Percentiles rank a stretch among this genome's conserved stretches.
Evolutionary conservation across 2,329 filamentous ascomycete genomes (phyloP).

Genomic region (Ceratocystis eucalypticola): DNA sequence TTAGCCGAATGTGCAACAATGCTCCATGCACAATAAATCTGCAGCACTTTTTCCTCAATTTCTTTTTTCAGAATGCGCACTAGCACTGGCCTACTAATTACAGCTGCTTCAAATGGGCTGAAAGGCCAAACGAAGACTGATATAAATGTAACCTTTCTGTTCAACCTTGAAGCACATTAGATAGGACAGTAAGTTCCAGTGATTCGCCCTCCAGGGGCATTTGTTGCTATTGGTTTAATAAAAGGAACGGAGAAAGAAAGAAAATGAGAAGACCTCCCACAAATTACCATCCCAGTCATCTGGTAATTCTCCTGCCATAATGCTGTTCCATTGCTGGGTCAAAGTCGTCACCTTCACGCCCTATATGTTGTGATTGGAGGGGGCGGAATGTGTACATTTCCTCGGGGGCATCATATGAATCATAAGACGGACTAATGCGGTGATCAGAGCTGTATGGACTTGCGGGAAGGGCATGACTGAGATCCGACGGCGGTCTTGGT

Average conservation of each 20-base stretch:
- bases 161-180: not conserved
- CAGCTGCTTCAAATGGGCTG: too few relatives aligned
- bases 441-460: not conserved
- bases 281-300: not conserved
- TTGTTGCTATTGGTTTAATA: not conserved
- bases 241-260: not conserved
- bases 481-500: slow-evolving; percentile 34
- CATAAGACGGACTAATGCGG: slow-evolving; percentile 25
- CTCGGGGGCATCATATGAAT: slow-evolving; percentile 32
- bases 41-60: too few relatives aligned
- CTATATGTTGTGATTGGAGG: slow-evolving; percentile 34
- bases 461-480: slow-evolving; percentile 18
- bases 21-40: not conserved
- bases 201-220: not conserved
- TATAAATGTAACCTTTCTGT: not conserved
- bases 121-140: not conserved
- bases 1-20: too few relatives aligned
- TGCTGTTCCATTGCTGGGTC: slow-evolving; percentile 26
- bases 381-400: slow-evolving; percentile 33
- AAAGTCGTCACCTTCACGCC: slow-evolving; percentile 32
- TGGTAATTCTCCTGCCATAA: not conserved
- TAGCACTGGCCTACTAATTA: too few relatives aligned
- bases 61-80: too few relatives aligned
- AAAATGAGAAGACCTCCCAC: not conserved
- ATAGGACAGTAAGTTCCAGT: not conserved